Base-by-base conservation (phyloP, 495 filamentous ascomycete genomes). In the Copromyces sp. region DNA sequence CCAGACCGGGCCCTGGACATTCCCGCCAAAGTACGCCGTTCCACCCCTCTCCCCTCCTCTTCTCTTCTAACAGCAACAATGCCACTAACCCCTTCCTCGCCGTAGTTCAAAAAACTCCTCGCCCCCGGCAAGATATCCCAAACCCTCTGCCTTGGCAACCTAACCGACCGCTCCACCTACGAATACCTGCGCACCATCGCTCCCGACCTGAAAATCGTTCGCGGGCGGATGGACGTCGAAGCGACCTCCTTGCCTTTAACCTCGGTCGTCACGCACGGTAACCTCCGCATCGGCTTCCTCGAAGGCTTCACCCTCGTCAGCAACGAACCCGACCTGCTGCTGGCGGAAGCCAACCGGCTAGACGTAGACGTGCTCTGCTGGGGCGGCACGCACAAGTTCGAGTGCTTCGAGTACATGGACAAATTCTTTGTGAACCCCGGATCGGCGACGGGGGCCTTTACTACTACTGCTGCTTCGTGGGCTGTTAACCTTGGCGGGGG, bases 341-440 rank as follows among this genome's bases (percentile, higher is more conserved):
- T 99, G 69, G 97, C 97, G 73, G 94, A 96, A 72, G 95, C 95
- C 37, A 90, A 95, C 74, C 93, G 95, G 81, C 90, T 99, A 84
- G 95, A 98, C 78, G 96, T 98, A 20, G 95, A 99, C 84, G 93
- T 99, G 61, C 83, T 99, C 70, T 90, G 97, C 75, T 99, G 94
- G 94, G 95, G 94, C 59, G 96, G 95, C n/a, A 97, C 95, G 16
- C 95, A 98, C 83, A 87, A 89, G 14, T 99, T 99, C 80, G 95
- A 99, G 84, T 97, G 96, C 39, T 99, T 97, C 78, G 96, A 99
- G 85, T 90, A 98, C 83, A 96, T 98, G 85, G 96, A 95, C 70
- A 93, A 96, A 81, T 99, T 99, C 85, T 99, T 99, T 82, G 90
- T 99, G 59, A 99, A 98, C 79, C 95, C 95, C 3, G 95, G 95